Evolutionary conservation across 352 stramenopile species (phyloP).

Genomic region (Phytophthora constricta): DNA sequence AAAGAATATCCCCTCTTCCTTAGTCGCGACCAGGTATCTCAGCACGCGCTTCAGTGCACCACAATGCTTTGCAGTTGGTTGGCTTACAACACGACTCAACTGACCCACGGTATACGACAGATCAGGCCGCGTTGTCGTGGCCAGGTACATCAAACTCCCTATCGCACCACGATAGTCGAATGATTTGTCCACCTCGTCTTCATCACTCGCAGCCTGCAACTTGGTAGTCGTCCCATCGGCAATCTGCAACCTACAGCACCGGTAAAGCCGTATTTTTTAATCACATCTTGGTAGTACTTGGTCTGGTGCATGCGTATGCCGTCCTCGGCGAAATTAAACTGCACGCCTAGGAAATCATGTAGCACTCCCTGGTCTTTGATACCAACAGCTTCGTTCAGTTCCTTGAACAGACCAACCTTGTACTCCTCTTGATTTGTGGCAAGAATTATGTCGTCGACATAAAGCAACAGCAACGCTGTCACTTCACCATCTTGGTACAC

Average conservation of each 20-base stretch:
- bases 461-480: slow-evolving; percentile 6
- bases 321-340: not conserved
- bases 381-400: not conserved
- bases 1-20: no score
- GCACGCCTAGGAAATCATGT: not conserved
- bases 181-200: not conserved
- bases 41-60: no score
- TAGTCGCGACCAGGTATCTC: no score
- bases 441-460: slow-evolving; percentile 13
- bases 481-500: slow-evolving; percentile 2
- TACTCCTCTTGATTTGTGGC: slow-evolving; percentile 1
- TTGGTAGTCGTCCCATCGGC: not conserved
- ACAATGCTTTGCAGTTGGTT: no score
- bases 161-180: not conserved
- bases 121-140: not conserved
- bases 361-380: not conserved
- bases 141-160: not conserved
- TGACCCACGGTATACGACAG: no score
- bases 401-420: not conserved
- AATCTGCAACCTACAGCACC: not conserved
- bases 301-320: not conserved
- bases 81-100: no score
- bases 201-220: not conserved
- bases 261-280: not conserved
- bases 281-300: not conserved